Conservation (phyloP, 129 eudicot species). For the Saposhnikovia divaricata region DNA sequence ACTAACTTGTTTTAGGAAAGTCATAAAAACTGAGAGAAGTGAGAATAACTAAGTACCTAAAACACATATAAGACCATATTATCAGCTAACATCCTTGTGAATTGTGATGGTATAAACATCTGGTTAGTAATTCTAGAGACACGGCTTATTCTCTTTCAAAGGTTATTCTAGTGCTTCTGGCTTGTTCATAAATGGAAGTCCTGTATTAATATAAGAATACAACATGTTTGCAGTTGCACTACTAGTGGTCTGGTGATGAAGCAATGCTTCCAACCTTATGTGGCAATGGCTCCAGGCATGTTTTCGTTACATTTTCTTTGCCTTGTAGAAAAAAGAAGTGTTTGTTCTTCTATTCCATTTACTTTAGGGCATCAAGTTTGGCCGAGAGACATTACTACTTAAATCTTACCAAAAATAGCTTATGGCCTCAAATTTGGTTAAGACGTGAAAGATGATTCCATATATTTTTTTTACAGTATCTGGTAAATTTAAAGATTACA, state of each 20-base stretch:
- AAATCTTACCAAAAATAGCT: background rate
- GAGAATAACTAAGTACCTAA: background rate
- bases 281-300: background rate
- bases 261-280: background rate
- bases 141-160: background rate
- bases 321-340: background rate
- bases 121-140: background rate
- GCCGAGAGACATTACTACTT: background rate
- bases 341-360: background rate
- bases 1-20: background rate
- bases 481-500: background rate
- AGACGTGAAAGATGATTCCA: background rate
- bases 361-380: background rate
- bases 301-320: background rate
- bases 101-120: background rate
- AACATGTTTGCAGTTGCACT: background rate
- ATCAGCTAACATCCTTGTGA: background rate
- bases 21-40: background rate
- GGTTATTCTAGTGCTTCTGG: background rate
- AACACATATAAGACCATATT: background rate
- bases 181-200: background rate
- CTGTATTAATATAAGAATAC: background rate
- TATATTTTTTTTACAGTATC: background rate
- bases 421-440: background rate
- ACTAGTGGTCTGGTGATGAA: background rate